Evolutionary conservation across 805 yeast species (phyloP).

Genomic region (Metschnikowia dekortorum): DNA sequence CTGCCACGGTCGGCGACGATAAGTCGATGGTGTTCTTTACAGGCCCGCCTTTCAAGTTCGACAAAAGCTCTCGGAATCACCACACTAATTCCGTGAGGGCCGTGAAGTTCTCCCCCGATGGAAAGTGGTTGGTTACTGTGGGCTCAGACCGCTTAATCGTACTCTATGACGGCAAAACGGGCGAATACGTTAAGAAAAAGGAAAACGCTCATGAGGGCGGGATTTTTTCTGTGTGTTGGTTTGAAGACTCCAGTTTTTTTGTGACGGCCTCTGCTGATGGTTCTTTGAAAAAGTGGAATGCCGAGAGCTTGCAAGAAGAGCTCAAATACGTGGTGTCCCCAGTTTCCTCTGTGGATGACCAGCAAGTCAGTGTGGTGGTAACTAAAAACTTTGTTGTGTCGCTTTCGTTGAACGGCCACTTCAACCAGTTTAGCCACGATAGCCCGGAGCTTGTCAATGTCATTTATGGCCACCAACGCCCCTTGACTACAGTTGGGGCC

Average conservation of each 20-base stretch:
- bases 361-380: constrained; percentile 75
- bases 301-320: constrained; percentile 31
- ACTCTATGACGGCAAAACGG: constrained; percentile 82
- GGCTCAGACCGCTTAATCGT: constrained; percentile 80
- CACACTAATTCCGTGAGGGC: constrained; percentile 79
- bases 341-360: constrained; percentile 45
- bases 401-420: constrained; percentile 65
- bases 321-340: constrained; percentile 45
- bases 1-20: constrained; percentile 91
- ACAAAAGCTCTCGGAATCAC: constrained; percentile 62
- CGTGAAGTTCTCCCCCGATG: constrained; percentile 79
- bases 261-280: constrained; percentile 85
- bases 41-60: constrained; percentile 94
- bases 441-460: constrained; percentile 27
- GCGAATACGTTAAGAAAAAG: constrained; percentile 59
- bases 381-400: constrained; percentile 60
- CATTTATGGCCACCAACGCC: constrained; percentile 76
- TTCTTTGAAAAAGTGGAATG: constrained; percentile 62
- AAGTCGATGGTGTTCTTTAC: constrained; percentile 74
- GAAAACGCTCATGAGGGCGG: constrained; percentile 68
- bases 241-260: constrained; percentile 48
- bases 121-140: constrained; percentile 67
- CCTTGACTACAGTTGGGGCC: constrained; percentile 58
- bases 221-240: constrained; percentile 74
- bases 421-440: constrained; percentile 52